Evolutionary conservation across 768 basidiomycete genomes (phyloP), one percentile per base, ranked within the genome.

Genomic region (Hemileccinum rubropunctum): DNA sequence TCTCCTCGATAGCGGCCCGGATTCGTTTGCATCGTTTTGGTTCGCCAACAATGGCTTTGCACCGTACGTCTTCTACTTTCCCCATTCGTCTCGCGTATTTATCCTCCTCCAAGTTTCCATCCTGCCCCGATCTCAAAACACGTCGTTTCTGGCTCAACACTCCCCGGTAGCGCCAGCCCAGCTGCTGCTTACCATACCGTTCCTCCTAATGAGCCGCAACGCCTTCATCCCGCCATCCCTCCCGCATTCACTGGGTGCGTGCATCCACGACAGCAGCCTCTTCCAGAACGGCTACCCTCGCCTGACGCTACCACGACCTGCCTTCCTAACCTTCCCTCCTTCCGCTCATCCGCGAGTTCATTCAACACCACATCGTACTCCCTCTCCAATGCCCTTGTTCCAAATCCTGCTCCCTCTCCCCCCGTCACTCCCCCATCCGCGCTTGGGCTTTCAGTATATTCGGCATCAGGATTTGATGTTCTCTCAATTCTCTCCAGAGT

Each of bases 401-500:
- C 54, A 15, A 27, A 35, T 26, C 35, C 42, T 14, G 15, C 38
- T 7, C 33, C 42, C 6, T 20, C 50, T 13, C 40, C 36, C 23
- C 45, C 57, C 13, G n/a, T 65, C 47, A 35, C 57, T 45, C 47
- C 60, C 1, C 65, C 76, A 20, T 65, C 76, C 5, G 44, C 72
- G 3, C 47, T 67, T 12, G 60, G 60, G 33, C 68, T 79, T 23
- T 83, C 86, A 2, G 76, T 98, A 2, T 99, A 99, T 71, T 94
- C 92, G 2, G 74, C 84, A 1, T 88, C 91, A 1, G 97, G 95
- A 3, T 97, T 97, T 56, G 95, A 98, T 65, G 76, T 95, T 42
- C 73, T 98, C 40, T 81, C 86, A 26, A 76, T 97, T 38, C 77
- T 98, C 23, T 77, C 87, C 10, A 79, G 91, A 8, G 86, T 98